Conservation (phyloP, 352 stramenopile species). For the Globisporangium splendens region DNA sequence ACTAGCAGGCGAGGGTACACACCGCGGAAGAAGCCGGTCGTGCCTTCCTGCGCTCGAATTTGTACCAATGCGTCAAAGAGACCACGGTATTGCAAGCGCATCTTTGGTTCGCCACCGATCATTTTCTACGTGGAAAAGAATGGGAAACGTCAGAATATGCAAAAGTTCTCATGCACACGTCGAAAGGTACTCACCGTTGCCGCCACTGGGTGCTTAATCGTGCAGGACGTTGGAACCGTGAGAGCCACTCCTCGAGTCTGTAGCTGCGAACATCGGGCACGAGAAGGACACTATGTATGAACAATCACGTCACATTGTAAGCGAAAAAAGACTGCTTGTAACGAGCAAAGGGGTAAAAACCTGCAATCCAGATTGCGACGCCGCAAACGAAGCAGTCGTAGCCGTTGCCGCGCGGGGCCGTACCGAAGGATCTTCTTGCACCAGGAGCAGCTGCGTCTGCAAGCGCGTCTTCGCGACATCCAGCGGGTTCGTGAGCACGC, state of each 20-base stretch:
- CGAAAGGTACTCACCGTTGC: slow-evolving; percentile 24
- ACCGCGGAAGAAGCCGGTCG: slow-evolving; percentile 93
- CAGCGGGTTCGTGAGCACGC: slow-evolving; percentile 94
- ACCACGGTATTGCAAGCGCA: slow-evolving; percentile 70
- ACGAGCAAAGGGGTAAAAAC: slow-evolving; percentile 36
- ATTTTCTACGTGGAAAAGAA: slow-evolving; percentile 9
- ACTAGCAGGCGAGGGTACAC: slow-evolving; percentile 92
- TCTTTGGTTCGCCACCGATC: slow-evolving; percentile 36
- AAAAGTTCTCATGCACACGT: slow-evolving; percentile 1
- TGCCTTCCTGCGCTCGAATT: slow-evolving; percentile 93
- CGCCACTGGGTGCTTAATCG: slow-evolving; percentile 33
- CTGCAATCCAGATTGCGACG: slow-evolving; percentile 40
- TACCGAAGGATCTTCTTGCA: slow-evolving; percentile 62
- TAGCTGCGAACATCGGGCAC: slow-evolving; percentile 70
- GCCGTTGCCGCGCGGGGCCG: slow-evolving; percentile 18
- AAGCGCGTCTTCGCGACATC: slow-evolving; percentile 98
- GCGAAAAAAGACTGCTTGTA: slow-evolving; percentile 10
- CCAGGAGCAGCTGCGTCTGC: slow-evolving; percentile 90
- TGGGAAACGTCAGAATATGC: slow-evolving; percentile 1
- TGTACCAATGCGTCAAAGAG: slow-evolving; percentile 72
- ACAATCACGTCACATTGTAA: slow-evolving; percentile 36
- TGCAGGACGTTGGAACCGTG: slow-evolving; percentile 56
- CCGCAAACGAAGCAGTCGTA: slow-evolving; percentile 18
- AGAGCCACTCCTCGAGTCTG: slow-evolving; percentile 59
- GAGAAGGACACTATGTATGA: slow-evolving; percentile 64